Percentiles rank a stretch among this genome's conserved stretches.
phyloP scores from a whole-genome alignment of 441 rosid genomes.

The Adansonia madagascariensis region DNA sequence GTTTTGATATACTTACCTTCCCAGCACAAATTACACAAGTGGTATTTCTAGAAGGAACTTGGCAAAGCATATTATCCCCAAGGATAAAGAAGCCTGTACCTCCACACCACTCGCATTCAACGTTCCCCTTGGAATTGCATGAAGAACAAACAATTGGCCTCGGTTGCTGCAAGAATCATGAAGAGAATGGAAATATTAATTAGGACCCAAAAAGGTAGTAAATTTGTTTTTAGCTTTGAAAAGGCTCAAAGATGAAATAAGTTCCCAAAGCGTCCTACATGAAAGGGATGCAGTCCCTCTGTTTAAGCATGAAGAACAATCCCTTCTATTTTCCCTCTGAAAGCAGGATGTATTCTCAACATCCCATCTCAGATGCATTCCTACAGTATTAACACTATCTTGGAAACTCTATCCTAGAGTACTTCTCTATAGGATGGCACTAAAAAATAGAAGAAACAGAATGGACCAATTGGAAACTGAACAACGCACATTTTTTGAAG shows the following conservation, averaged over 20 bases:
- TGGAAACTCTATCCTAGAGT: neutral
- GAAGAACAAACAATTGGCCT: constrained; percentile 74
- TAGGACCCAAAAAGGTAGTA: constrained; percentile 8
- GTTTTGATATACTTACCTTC: constrained; percentile 48
- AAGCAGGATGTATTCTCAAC: neutral
- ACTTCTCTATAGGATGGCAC: neutral
- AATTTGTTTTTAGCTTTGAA: neutral
- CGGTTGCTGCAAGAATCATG: constrained; percentile 67
- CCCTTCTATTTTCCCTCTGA: neutral
- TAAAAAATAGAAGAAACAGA: neutral
- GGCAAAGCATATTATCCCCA: constrained; percentile 93
- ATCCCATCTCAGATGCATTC: constrained; percentile 5
- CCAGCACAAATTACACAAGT: constrained; percentile 83
- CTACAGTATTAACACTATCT: neutral
- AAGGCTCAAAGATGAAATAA: neutral
- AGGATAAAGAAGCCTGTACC: constrained; percentile 93
- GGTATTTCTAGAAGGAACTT: constrained; percentile 88
- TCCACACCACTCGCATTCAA: constrained; percentile 89
- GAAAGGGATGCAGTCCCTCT: neutral
- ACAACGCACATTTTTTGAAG: neutral
- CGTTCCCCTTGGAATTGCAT: constrained; percentile 67
- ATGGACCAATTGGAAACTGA: neutral
- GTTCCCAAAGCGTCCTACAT: neutral
- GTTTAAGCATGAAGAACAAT: neutral
- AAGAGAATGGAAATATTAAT: constrained; percentile 21